These are phyloP conservation scores for Oxyria digyna DNA, from an alignment of 148 eudicot genomes.

Conservation along the genomic window DNA sequence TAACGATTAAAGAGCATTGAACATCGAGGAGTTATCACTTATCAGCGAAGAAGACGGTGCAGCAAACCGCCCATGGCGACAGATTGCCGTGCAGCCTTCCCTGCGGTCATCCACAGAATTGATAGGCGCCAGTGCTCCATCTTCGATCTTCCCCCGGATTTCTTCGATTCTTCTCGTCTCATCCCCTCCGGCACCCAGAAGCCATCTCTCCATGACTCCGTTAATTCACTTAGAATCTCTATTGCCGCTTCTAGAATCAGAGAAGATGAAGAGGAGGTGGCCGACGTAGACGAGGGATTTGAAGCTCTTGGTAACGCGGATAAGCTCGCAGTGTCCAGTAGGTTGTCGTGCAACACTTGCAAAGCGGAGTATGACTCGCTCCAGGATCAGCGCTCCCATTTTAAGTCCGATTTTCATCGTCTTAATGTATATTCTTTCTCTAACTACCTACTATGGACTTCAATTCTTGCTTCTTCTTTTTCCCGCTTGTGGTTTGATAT, in stretches of 20 bases:
- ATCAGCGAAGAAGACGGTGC: neutral
- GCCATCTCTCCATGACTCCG: constrained; percentile 9
- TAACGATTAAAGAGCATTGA: too few species aligned
- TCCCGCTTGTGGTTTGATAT: neutral
- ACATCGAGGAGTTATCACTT: too few species aligned
- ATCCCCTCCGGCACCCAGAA: constrained; percentile 15
- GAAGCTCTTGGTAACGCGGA: neutral
- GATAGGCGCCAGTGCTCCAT: constrained; percentile 38
- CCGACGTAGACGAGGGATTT: constrained; percentile 17
- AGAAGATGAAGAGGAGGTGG: constrained; percentile 11
- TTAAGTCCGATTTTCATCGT: constrained; percentile 87
- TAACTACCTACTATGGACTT: neutral
- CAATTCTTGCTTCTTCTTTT: neutral
- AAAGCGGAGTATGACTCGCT: constrained; percentile 67
- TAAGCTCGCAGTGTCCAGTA: constrained; percentile 14
- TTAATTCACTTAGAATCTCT: neutral
- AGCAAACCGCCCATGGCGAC: neutral
- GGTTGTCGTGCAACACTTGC: constrained; percentile 75
- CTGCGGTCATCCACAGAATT: too few species aligned
- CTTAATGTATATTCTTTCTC: constrained; percentile 41
- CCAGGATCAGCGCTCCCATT: constrained; percentile 67
- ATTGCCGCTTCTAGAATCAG: neutral
- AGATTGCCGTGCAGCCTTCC: neutral
- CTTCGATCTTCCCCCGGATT: constrained; percentile 45
- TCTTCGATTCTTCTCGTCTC: constrained; percentile 65